Evolutionary conservation across 2,329 filamentous ascomycete genomes (phyloP).

Genomic region (Pseudogymnoascus sp.): DNA sequence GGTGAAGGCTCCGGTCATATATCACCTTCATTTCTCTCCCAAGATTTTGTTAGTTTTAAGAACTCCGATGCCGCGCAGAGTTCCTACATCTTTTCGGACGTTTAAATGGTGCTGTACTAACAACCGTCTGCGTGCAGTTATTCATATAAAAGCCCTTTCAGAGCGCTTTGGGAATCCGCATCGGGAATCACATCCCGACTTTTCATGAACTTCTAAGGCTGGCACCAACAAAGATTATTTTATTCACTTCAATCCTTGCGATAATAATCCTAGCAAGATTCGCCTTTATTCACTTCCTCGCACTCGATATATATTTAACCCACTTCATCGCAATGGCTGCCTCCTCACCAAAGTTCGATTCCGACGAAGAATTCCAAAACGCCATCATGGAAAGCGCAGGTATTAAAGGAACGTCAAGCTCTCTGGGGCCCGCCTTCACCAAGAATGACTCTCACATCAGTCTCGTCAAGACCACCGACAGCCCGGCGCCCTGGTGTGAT

Average conservation of each 20-base stretch:
- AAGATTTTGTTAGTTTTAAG: background rate
- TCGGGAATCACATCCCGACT: background rate
- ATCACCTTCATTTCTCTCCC: background rate
- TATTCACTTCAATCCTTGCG: background rate
- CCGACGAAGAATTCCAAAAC: constrained; percentile 1
- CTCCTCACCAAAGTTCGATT: constrained; percentile 5
- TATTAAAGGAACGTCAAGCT: background rate
- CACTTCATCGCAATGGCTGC: background rate
- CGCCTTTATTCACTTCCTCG: background rate
- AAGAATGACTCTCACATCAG: background rate
- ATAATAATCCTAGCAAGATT: background rate
- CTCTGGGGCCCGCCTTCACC: background rate
- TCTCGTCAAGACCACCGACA: constrained; percentile 8
- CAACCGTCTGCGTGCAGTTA: background rate
- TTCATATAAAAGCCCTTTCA: background rate
- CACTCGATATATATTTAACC: background rate
- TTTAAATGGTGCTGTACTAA: background rate
- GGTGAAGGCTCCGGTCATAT: background rate
- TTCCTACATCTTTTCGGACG: background rate
- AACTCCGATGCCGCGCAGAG: background rate
- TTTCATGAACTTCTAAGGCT: background rate
- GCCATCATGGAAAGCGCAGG: background rate
- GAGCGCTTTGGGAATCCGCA: background rate
- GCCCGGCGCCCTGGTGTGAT: constrained; percentile 14
- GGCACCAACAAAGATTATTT: background rate